Conservation (phyloP, 192 early-diverging fungal genomes). For the Globomyces pollinis-pini region DNA sequence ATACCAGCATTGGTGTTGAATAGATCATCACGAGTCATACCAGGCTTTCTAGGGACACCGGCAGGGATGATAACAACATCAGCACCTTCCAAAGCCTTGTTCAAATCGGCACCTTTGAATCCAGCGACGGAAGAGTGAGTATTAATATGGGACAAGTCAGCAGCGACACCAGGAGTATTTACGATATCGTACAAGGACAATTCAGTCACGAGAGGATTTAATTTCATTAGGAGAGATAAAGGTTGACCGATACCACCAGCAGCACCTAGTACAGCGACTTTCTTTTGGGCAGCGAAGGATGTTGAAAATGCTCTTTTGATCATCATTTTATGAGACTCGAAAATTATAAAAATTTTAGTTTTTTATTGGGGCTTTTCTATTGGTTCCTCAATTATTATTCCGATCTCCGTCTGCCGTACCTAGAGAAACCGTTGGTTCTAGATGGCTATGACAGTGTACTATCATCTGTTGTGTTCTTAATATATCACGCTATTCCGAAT, state of each 20-base stretch:
- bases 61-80: constrained; percentile 87
- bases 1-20: constrained; percentile 99
- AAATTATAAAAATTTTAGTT: no score
- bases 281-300: no score
- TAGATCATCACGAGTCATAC: constrained; percentile 97
- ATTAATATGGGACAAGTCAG: constrained; percentile 91
- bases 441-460: no score
- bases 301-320: no score
- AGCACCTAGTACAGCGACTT: constrained; percentile 53
- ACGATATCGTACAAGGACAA: constrained; percentile 94
- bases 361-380: no score
- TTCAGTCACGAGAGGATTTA: constrained; percentile 74
- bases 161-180: constrained; percentile 94
- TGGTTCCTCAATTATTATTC: no score
- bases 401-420: no score
- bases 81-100: constrained; percentile 57
- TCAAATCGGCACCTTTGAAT: constrained; percentile 63
- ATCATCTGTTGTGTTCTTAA: no score
- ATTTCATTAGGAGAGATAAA: constrained; percentile 87
- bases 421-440: no score
- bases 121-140: constrained; percentile 68
- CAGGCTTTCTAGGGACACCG: constrained; percentile 96
- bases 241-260: constrained; percentile 97
- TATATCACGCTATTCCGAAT: no score
- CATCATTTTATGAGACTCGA: no score